Evolutionary conservation across 1,139 yeast species (phyloP).

Genomic region (Scheffersomyces insectosa): DNA sequence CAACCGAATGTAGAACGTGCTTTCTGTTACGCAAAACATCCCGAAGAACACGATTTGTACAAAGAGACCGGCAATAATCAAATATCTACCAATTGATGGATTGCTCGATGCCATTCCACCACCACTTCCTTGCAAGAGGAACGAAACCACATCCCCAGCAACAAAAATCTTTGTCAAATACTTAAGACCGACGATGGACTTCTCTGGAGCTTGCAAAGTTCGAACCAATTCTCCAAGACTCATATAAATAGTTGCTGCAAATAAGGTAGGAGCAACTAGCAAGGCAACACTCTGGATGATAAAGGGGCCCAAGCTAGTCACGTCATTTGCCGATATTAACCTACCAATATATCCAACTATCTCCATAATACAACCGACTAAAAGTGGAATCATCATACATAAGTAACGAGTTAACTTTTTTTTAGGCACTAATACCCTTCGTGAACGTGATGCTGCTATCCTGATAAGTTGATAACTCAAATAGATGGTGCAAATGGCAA

Average conservation of each 20-base stretch:
- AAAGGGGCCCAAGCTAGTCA: constrained; percentile 24
- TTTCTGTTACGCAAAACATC: constrained; percentile 19
- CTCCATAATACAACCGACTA: constrained; percentile 27
- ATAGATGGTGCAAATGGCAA: no score
- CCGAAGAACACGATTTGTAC: constrained; percentile 40
- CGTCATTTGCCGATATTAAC: constrained; percentile 17
- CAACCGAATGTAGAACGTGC: constrained; percentile 6
- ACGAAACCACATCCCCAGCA: constrained; percentile 41
- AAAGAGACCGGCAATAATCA: constrained; percentile 28
- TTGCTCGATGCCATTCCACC: constrained; percentile 37
- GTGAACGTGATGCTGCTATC: no score
- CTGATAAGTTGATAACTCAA: no score
- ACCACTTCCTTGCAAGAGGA: constrained; percentile 43
- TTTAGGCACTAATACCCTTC: neutral
- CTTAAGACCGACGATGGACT: constrained; percentile 29
- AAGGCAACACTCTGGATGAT: constrained; percentile 32
- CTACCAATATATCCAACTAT: constrained; percentile 38
- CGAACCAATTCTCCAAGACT: constrained; percentile 35
- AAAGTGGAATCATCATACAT: constrained; percentile 16
- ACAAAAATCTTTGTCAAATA: constrained; percentile 42
- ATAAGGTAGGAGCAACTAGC: constrained; percentile 44
- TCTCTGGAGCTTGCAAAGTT: constrained; percentile 22
- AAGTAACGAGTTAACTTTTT: neutral
- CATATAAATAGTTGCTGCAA: constrained; percentile 50
- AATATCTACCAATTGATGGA: constrained; percentile 18